Evolutionary conservation across 2,329 filamentous ascomycete species (phyloP), one percentile per base, ranked within the genome.

Genomic region (Coniosporium uncinatum): DNA sequence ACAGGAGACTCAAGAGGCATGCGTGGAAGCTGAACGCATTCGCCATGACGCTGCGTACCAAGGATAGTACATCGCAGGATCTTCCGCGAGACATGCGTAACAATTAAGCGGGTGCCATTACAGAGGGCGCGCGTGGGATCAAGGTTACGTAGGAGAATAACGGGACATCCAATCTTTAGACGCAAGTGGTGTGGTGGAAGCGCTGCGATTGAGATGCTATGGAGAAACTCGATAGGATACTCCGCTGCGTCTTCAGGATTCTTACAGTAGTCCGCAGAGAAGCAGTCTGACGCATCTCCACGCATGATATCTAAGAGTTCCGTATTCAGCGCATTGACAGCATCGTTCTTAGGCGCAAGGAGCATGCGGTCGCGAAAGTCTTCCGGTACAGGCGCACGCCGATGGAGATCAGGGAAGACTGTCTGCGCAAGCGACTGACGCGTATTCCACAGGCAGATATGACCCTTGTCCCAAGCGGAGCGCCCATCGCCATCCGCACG

Each of bases 101-200:
- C 39, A 5, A 36, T 18, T 31, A 37, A n/a, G 24, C 24, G 24
- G 16, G 39, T 41, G 29, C 39, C 39, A 27, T 42, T 42, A 18
- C 40, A 42, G 16, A 42, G 33, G 29, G 32, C 40, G 16, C 19
- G 37, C 16, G 21, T 33, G 5, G 40, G 24, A 29, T 29, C 24
- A 29, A 29, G 24, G n/a, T 29, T 29, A 29, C 24, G 24, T 29
- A 29, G 24, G n/a, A 42, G 22, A 20, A 42, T 42, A 11, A 39
- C 40, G 8, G 40, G 40, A 21, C 32, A 42, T 5, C 40, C 34
- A 13, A 29, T 21, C 40, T 42, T 42, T 32, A 42, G 20, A 14
- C 32, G 20, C 4, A 42, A 18, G 11, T 6, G n/a, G 32, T 42
- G 39, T 16, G 39, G 39, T 37, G 39, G 39, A 5, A 41, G 29